Evolutionary conservation across 345 rosid species (phyloP).

Genomic region (Eucalyptus marginata): DNA sequence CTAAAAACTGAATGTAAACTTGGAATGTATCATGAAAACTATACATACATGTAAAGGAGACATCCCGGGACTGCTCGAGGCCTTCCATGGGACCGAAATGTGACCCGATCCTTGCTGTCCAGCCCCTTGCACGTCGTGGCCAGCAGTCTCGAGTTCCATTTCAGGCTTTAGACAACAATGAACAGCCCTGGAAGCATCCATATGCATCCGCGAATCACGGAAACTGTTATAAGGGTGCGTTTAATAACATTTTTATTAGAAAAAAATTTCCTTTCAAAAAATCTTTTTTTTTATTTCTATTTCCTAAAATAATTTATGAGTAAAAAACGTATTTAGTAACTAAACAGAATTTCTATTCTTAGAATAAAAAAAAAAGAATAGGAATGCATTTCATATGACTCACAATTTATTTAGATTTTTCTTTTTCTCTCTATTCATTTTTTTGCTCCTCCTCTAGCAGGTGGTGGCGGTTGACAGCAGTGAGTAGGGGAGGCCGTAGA

Average conservation of each 20-base stretch:
- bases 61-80: background rate
- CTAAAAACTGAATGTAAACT: background rate
- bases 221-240: accelerated
- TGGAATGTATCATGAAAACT: background rate
- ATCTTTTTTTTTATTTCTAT: no score
- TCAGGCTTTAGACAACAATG: background rate
- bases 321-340: no score
- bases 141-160: background rate
- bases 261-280: accelerated
- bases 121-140: background rate
- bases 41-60: background rate
- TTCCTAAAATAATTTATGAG: no score
- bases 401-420: no score
- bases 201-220: background rate
- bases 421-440: no score
- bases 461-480: accelerated
- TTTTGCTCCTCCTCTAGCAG: no score
- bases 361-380: no score
- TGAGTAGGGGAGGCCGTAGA: no score
- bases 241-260: accelerated
- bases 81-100: background rate
- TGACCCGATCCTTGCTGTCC: background rate
- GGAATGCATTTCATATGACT: no score
- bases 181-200: background rate
- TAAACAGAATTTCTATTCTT: no score